Evolutionary conservation across 345 rosid species (phyloP).

Genomic region (Dovyalis caffra): DNA sequence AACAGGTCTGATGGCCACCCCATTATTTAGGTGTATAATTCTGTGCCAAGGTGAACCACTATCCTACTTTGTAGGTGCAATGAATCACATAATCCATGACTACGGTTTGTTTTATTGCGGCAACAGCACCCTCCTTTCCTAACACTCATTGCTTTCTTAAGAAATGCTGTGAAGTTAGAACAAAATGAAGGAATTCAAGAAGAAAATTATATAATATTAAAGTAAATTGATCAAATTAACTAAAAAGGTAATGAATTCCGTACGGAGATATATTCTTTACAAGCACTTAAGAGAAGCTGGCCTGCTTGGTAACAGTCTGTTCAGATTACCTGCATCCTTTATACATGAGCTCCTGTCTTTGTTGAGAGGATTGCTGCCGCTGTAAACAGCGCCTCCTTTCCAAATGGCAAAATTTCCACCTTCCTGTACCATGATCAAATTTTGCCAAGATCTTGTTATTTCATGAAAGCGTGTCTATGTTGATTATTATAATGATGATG

Average conservation of each 20-base stretch:
- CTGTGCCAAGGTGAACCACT: neutral
- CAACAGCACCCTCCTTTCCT: neutral
- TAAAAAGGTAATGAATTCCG: neutral
- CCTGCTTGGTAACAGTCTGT: neutral
- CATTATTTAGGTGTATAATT: neutral
- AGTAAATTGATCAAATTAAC: neutral
- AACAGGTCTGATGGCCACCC: too few species aligned
- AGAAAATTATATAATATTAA: neutral
- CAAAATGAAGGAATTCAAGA: too few species aligned
- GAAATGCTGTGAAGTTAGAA: neutral
- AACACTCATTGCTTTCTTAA: neutral
- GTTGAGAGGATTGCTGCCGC: slow-evolving; percentile 55
- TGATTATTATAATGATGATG: too few species aligned
- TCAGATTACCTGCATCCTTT: too few species aligned
- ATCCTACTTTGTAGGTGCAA: neutral
- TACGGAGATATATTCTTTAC: neutral
- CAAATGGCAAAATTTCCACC: slow-evolving; percentile 59
- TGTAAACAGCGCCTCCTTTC: slow-evolving; percentile 73
- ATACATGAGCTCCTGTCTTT: neutral
- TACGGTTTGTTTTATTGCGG: neutral
- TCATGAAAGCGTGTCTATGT: neutral
- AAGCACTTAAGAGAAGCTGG: neutral
- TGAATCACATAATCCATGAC: neutral
- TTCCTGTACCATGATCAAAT: slow-evolving; percentile 44
- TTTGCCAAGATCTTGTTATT: neutral